A percentile compares a stretch with the other conserved stretches of the same genome.
These are phyloP conservation scores for Cercospora sojina DNA, from an alignment of 2,329 filamentous ascomycete genomes.

Conservation along the genomic window DNA sequence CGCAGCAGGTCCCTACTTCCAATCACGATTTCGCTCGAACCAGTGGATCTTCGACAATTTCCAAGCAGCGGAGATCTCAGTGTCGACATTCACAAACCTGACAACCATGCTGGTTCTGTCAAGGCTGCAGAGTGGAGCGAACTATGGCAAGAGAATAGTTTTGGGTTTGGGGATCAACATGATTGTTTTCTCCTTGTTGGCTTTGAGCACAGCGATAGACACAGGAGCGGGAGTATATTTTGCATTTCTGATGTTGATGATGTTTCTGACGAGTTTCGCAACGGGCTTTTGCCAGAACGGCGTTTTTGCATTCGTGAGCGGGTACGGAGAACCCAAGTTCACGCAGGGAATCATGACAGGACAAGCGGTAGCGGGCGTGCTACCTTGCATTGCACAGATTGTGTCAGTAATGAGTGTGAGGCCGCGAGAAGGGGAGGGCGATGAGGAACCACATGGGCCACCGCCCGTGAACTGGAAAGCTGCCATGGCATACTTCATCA, in stretches of 20 bases:
- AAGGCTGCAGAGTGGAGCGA: constrained; percentile 75
- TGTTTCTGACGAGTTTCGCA: constrained; percentile 74
- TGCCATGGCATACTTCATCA: constrained; percentile 88
- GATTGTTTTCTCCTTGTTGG: constrained; percentile 72
- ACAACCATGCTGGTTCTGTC: constrained; percentile 72
- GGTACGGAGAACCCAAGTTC: constrained; percentile 83
- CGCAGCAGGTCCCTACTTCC: constrained; percentile 90
- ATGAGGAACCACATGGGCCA: constrained; percentile 28
- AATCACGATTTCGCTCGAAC: constrained; percentile 70
- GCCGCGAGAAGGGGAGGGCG: constrained; percentile 5
- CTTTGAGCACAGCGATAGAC: constrained; percentile 72
- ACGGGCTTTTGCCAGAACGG: constrained; percentile 91
- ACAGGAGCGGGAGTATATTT: constrained; percentile 69
- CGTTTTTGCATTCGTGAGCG: constrained; percentile 83
- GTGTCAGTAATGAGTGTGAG: constrained; percentile 63
- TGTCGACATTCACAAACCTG: constrained; percentile 82
- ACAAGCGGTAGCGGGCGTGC: constrained; percentile 85
- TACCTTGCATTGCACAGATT: constrained; percentile 86
- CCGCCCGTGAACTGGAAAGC: constrained; percentile 60
- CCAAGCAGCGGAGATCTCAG: constrained; percentile 83
- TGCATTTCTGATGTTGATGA: constrained; percentile 76
- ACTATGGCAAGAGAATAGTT: constrained; percentile 84
- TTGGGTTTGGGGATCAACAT: constrained; percentile 74
- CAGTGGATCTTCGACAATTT: constrained; percentile 76
- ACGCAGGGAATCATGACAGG: constrained; percentile 96